phyloP scores from a whole-genome alignment of 1,284 basidiomycete genomes.

The Irpex sp. region DNA sequence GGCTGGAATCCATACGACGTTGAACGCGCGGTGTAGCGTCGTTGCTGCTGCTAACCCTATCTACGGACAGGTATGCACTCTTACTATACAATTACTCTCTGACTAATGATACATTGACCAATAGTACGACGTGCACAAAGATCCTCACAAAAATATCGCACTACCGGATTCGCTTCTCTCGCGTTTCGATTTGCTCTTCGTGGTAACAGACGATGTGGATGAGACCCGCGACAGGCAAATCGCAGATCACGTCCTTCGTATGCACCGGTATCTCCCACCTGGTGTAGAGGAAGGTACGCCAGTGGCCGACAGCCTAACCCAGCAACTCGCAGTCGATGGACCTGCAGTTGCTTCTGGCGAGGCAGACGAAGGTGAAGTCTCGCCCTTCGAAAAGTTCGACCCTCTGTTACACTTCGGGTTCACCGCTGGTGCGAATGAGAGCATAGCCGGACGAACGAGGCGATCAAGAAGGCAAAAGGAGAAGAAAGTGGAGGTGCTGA shows the following conservation, averaged over 20 bases:
- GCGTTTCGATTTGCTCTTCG: slow-evolving; percentile 98
- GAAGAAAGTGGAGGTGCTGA: slow-evolving; percentile 83
- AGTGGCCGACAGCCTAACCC: slow-evolving; percentile 83
- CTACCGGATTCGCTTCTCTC: slow-evolving; percentile 97
- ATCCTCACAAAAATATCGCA: slow-evolving; percentile 98
- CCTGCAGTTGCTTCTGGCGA: slow-evolving; percentile 47
- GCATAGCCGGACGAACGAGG: slow-evolving; percentile 34
- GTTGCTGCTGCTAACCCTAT: slow-evolving; percentile 99
- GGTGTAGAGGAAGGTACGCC: slow-evolving; percentile 96
- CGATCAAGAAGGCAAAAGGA: slow-evolving; percentile 48
- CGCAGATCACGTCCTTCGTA: slow-evolving; percentile 95
- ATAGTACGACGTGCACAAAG: slow-evolving; percentile 99
- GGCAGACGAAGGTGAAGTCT: slow-evolving; percentile 61
- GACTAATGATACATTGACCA: not conserved
- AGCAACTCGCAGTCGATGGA: slow-evolving; percentile 83
- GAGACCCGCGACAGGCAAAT: slow-evolving; percentile 93
- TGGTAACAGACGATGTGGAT: slow-evolving; percentile 98
- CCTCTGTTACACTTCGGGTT: slow-evolving; percentile 88
- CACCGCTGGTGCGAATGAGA: slow-evolving; percentile 29
- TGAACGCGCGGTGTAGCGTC: slow-evolving; percentile 97
- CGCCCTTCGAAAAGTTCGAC: slow-evolving; percentile 95
- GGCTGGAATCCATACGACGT: slow-evolving; percentile 96
- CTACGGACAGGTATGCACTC: slow-evolving; percentile 81
- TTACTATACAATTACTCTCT: not conserved
- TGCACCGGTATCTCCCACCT: slow-evolving; percentile 96